Conservation (phyloP, 1,139 yeast species). For the Geotrichum klebahnii region DNA sequence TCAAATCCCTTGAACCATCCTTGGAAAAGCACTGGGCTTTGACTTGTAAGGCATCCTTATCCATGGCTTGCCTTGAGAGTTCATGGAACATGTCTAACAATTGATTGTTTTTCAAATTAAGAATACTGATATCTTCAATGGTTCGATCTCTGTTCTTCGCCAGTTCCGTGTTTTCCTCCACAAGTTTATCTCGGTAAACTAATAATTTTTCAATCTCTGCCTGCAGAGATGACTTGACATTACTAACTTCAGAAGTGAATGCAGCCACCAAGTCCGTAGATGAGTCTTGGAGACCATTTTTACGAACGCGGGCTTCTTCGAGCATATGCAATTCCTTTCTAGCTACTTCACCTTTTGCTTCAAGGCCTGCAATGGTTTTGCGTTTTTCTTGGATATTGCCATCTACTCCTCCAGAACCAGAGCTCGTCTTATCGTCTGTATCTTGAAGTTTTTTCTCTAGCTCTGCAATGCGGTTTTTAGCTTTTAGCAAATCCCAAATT, state of each 20-base stretch:
- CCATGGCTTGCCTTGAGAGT: constrained; percentile 38
- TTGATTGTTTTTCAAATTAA: constrained; percentile 38
- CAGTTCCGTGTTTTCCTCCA: constrained; percentile 35
- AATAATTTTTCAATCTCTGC: constrained; percentile 38
- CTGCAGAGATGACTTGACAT: constrained; percentile 32
- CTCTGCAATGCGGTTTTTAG: constrained; percentile 36
- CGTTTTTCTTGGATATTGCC: constrained; percentile 35
- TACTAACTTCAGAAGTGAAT: constrained; percentile 31
- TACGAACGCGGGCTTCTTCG: constrained; percentile 24
- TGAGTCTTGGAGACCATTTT: constrained; percentile 24
- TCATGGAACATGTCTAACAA: constrained; percentile 41
- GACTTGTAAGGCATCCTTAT: constrained; percentile 34
- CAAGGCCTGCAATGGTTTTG: constrained; percentile 38
- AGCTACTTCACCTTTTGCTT: constrained; percentile 37
- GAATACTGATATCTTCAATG: constrained; percentile 36
- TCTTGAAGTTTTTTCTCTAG: constrained; percentile 32
- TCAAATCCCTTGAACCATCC: not conserved
- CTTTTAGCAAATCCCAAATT: constrained; percentile 31
- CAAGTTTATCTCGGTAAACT: constrained; percentile 35
- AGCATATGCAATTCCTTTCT: constrained; percentile 34
- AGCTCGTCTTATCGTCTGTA: constrained; percentile 22
- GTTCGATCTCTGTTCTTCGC: constrained; percentile 31
- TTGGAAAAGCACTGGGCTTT: not conserved
- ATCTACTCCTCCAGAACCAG: constrained; percentile 26
- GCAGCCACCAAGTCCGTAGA: constrained; percentile 30